These are phyloP conservation scores for Chaetomium globosum DNA, from an alignment of 2,329 filamentous ascomycete species.

Conservation along the genomic window DNA sequence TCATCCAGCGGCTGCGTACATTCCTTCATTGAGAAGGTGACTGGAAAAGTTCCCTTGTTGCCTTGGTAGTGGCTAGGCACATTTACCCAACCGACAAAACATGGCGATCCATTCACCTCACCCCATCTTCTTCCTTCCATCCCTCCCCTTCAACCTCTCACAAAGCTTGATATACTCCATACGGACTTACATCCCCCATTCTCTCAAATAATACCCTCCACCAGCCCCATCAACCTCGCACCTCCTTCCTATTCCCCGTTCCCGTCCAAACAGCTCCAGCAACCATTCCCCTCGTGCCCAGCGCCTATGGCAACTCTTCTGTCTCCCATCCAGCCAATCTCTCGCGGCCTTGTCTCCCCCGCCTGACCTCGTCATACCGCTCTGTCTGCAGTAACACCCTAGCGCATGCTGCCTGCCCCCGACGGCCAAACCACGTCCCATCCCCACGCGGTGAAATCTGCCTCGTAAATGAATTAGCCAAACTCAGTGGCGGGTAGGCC, in stretches of 20 bases:
- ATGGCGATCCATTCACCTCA: neutral
- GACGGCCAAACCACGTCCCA: too few relatives aligned
- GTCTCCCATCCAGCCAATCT: slow-evolving; percentile 12
- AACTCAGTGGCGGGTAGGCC: neutral
- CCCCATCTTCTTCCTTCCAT: neutral
- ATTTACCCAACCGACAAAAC: neutral
- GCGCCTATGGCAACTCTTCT: slow-evolving; percentile 10
- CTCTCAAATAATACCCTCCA: slow-evolving; percentile 5
- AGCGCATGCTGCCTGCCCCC: neutral
- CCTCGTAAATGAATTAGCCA: neutral
- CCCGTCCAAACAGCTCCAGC: neutral
- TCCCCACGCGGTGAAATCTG: neutral
- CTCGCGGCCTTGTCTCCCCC: neutral
- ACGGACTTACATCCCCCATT: neutral
- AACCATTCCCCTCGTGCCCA: slow-evolving; percentile 14
- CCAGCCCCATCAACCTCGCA: neutral
- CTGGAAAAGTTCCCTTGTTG: too few relatives aligned
- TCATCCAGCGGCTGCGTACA: neutral
- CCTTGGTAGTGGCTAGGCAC: neutral
- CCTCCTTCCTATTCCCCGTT: neutral
- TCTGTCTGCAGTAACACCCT: neutral
- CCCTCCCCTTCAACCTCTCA: neutral
- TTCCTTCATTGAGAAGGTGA: neutral
- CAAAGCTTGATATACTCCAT: neutral
- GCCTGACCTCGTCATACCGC: slow-evolving; percentile 10